Evolutionary conservation across 2,329 filamentous ascomycete genomes (phyloP), one percentile per base, ranked within the genome.

Genomic region (Aquanectria penicillioides): DNA sequence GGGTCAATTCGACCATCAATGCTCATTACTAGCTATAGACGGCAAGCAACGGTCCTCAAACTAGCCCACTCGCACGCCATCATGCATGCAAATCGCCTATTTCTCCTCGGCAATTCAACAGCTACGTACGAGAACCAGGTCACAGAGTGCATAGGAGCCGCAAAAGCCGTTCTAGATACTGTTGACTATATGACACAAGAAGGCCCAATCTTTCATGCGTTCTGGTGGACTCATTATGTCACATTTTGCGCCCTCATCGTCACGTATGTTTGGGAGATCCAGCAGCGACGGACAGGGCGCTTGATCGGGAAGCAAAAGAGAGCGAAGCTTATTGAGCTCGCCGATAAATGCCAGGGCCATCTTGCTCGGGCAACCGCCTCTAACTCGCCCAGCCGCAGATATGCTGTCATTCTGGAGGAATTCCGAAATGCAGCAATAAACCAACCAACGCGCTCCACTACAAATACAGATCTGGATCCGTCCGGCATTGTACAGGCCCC

Each of bases 181-280:
- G 78, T 81, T 4, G 75, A 80, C 47, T 72, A 75, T 9, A 71
- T 81, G 31, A 74, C 76, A n/a, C 69, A 73, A 2, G 74, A 77
- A 12, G 76, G 62, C 1, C 49, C 65, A 0, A 74, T 80, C 1
- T 82, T 81, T 40, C 76, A 82, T 47, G 78, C 80, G 0, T 83
- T 83, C 49, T 85, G 83, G 80, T 84, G 81, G 69, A 84, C 80
- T 6, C 80, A 83, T 51, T 84, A 84, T 63, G 81, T 83, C 7
- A 78, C 81, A 0, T 85, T 86, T 59, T 85, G 81, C 62, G 82
- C 83, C 0, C 74, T 86, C 0, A 80, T 81, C 0, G 80, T 85
- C 6, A 72, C 84, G 0, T 86, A 86, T 59, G 79, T 86, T 5
- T 84, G 81, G 74, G 75, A 82, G 50, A 69, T 73, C 3, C 69